Conservation (phyloP, 352 stramenopile genomes). For the Nothophytophthora sp. region DNA sequence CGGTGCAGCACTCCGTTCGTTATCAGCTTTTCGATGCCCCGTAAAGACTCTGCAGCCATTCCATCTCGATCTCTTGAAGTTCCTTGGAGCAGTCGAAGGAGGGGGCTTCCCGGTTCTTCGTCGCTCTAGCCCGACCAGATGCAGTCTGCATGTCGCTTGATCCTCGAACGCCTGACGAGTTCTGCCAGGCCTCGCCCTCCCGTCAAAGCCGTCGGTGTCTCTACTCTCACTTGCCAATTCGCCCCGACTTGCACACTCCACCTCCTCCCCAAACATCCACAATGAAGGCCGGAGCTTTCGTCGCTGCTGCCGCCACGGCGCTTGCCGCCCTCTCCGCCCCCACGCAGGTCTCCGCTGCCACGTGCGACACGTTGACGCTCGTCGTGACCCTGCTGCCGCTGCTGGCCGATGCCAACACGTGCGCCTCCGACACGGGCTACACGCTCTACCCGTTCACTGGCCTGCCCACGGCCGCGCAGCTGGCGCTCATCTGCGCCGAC, state of each 20-base stretch:
- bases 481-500: constrained; percentile 23
- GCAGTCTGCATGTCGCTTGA: too few relatives aligned
- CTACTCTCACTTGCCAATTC: constrained; percentile 20
- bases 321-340: constrained; percentile 7
- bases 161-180: too few relatives aligned
- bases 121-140: too few relatives aligned
- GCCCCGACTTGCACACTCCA: constrained; percentile 6
- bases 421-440: constrained; percentile 25
- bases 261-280: constrained; percentile 1
- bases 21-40: too few relatives aligned
- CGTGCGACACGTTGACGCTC: constrained; percentile 18
- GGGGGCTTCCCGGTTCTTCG: too few relatives aligned
- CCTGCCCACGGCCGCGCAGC: constrained; percentile 15
- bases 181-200: too few relatives aligned
- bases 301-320: constrained; percentile 8
- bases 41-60: neutral
- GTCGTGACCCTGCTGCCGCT: constrained; percentile 20
- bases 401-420: constrained; percentile 22
- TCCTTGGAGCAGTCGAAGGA: constrained; percentile 8
- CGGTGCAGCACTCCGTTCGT: too few relatives aligned
- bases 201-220: too few relatives aligned
- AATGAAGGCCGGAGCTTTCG: constrained; percentile 18
- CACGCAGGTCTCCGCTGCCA: constrained; percentile 12
- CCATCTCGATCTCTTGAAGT: neutral
- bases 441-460: constrained; percentile 26